Evolutionary conservation across 2,329 filamentous ascomycete genomes (phyloP), one percentile per base, ranked within the genome.

Genomic region (Xylaria sp.): DNA sequence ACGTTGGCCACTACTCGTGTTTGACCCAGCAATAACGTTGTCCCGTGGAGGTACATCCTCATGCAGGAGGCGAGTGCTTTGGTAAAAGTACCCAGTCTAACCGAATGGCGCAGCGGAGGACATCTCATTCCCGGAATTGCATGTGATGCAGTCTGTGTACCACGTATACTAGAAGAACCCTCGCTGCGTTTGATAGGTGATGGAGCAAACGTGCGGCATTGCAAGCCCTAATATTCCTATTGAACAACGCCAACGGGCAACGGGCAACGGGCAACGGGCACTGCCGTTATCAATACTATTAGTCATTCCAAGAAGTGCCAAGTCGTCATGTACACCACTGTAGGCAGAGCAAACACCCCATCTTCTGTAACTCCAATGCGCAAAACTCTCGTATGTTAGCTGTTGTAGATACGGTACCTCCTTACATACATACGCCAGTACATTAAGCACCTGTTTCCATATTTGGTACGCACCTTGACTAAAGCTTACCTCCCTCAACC

Each of bases 91-190:
- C n/a, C 33, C 39, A 2, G 44, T 38, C 42, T 27, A 59, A 31
- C n/a, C 31, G 20, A 38, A 59, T 58, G 29, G 22, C 44, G 44
- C 44, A 47, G 31, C 31, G 56, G 42, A 49, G 25, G 27, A 33
- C 27, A 38, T 36, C 56, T n/a, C n/a, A 36, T 22, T n/a, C 20
- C 42, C 29, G 29, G 54, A 38, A 60, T 50, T 50, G 33, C 45
- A 60, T 60, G 44, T 60, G 45, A 51, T 50, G 36, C n/a, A 33
- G 44, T n/a, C n/a, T n/a, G n/a, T n/a, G n/a, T 49, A 49, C 42
- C 22, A 59, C 27, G 7, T 31, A 51, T 33, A 51, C 15, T n/a
- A n/a, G n/a, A n/a, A n/a, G 27, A 38, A 54, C n/a, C 22, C 22
- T 27, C 22, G 27, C 25, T 49, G 7, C 22, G 1, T 49, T 49